Evolutionary conservation across 1,284 basidiomycete species (phyloP).

Genomic region (Apiotrichum gamsii): DNA sequence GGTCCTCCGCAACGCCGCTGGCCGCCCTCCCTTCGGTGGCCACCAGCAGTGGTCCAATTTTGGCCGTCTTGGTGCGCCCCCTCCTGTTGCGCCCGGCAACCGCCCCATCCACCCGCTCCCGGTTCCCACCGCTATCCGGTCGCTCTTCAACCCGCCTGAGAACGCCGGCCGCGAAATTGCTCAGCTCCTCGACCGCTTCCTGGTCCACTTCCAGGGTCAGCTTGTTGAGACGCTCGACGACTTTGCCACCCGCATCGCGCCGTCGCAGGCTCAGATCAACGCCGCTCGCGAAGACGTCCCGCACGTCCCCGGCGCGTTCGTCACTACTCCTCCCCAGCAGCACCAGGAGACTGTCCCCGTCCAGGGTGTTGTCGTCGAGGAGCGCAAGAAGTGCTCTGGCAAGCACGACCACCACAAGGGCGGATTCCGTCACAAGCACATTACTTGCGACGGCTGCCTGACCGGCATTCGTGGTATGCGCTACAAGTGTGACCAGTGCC

Average conservation of each 20-base stretch:
- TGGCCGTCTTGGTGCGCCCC: conserved; percentile 1
- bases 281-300: neutral
- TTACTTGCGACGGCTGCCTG: conserved; percentile 42
- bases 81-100: conserved; percentile 1
- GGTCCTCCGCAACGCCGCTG: conserved; percentile 19
- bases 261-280: neutral
- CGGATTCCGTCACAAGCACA: conserved; percentile 43
- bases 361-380: too few species aligned
- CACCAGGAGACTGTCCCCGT: conserved; percentile 1
- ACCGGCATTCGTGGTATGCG: conserved; percentile 40
- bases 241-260: conserved; percentile 18
- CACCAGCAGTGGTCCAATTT: neutral
- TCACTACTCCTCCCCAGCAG: neutral
- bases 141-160: conserved; percentile 9
- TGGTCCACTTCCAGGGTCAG: conserved; percentile 43
- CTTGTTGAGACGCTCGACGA: conserved; percentile 39
- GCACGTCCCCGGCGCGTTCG: neutral
- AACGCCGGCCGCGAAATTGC: conserved; percentile 34
- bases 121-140: conserved; percentile 1
- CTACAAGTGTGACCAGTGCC: conserved; percentile 44
- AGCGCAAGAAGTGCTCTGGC: conserved; percentile 15
- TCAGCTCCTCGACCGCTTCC: conserved; percentile 41
- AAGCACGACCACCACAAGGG: conserved; percentile 26
- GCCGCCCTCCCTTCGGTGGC: conserved; percentile 1
- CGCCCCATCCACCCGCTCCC: conserved; percentile 6